These are phyloP conservation scores for Sugiyamaella castrensis DNA, from an alignment of 1,139 yeast species.

Conservation along the genomic window DNA sequence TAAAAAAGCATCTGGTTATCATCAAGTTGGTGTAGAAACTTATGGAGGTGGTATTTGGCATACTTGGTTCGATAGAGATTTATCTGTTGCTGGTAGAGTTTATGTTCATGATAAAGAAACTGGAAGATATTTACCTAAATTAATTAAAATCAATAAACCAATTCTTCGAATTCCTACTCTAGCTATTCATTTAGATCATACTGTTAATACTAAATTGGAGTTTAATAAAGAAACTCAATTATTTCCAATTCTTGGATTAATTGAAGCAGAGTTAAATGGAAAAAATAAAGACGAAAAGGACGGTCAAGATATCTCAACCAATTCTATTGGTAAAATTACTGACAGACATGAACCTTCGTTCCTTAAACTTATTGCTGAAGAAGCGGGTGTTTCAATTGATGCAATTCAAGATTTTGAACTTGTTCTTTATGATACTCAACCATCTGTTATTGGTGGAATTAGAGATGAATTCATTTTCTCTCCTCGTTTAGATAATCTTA, in stretches of 20 bases:
- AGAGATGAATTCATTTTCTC: constrained; percentile 88
- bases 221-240: constrained; percentile 86
- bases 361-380: constrained; percentile 64
- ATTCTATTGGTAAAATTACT: constrained; percentile 61
- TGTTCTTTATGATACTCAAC: constrained; percentile 81
- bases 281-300: constrained; percentile 38
- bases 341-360: constrained; percentile 75
- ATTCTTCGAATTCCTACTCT: constrained; percentile 87
- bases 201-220: constrained; percentile 73
- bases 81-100: constrained; percentile 89
- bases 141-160: constrained; percentile 80
- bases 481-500: constrained; percentile 89
- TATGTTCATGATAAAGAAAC: constrained; percentile 51
- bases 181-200: constrained; percentile 88
- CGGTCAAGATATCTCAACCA: constrained; percentile 51
- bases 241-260: constrained; percentile 81
- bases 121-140: constrained; percentile 55
- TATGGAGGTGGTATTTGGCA: constrained; percentile 94
- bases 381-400: constrained; percentile 48
- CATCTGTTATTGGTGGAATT: constrained; percentile 79
- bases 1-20: constrained; percentile 62
- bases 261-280: constrained; percentile 37
- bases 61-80: constrained; percentile 84
- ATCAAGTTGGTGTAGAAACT: constrained; percentile 88
- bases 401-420: constrained; percentile 89